Conservation (phyloP, 1,139 yeast species). For the Pichia sp. region DNA sequence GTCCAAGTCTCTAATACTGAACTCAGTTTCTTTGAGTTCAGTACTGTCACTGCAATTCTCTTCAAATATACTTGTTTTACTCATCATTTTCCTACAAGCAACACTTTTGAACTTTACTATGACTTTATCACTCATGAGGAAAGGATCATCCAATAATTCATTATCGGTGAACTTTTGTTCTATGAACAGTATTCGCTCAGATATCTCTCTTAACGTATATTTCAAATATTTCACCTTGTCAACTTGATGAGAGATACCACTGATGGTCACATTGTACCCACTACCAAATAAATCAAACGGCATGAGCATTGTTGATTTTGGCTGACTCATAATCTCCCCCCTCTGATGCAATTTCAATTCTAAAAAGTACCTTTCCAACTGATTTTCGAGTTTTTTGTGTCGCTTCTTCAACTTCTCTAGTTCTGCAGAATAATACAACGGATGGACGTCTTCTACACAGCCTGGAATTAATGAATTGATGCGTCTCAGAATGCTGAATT, state of each 20-base stretch:
- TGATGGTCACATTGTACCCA: conserved; percentile 22
- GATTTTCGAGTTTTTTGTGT: conserved; percentile 30
- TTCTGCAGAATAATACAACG: conserved; percentile 37
- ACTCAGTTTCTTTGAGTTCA: conserved; percentile 39
- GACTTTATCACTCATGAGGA: conserved; percentile 31
- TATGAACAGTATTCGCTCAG: conserved; percentile 12
- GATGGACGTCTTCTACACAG: conserved; percentile 44
- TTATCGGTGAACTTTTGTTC: conserved; percentile 10
- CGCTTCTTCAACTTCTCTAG: conserved; percentile 29
- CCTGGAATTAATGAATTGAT: conserved; percentile 34
- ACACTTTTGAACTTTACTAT: conserved; percentile 48
- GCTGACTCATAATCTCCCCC: conserved; percentile 3
- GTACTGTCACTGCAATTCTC: not conserved
- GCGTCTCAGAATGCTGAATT: conserved; percentile 27
- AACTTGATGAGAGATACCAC: conserved; percentile 25
- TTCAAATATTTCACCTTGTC: conserved; percentile 18
- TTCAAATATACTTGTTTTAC: conserved; percentile 35
- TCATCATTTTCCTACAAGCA: conserved; percentile 44
- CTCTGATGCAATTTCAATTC: conserved; percentile 23
- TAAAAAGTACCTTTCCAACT: conserved; percentile 35
- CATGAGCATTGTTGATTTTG: conserved; percentile 11
- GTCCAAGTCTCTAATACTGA: conserved; percentile 50
- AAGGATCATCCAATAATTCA: conserved; percentile 7
- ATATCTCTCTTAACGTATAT: conserved; percentile 22
- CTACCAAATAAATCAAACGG: conserved; percentile 13